Conservation (phyloP, 306 rosid species). For the Medicago ruthenica region DNA sequence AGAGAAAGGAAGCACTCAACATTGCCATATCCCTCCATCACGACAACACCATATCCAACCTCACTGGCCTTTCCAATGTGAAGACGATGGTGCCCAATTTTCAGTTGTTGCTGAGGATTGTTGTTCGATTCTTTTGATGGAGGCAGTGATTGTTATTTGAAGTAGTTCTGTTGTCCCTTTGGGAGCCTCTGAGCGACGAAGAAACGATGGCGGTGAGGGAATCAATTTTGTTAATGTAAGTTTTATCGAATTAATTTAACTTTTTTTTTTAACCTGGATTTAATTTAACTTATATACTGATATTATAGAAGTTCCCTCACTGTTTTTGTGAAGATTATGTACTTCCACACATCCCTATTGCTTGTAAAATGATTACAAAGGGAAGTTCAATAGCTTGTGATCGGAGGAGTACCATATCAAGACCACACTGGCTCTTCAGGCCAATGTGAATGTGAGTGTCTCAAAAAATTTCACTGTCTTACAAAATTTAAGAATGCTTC, state of each 20-base stretch:
- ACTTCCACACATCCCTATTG: not conserved
- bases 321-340: conserved; percentile 1
- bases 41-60: not conserved
- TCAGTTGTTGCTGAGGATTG: not conserved
- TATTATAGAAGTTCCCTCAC: not conserved
- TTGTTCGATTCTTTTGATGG: not conserved
- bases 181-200: not conserved
- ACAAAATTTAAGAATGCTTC: not conserved
- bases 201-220: not conserved
- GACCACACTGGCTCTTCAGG: not conserved
- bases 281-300: not conserved
- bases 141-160: not conserved
- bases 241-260: not conserved
- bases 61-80: not conserved
- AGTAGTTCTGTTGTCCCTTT: conserved; percentile 3
- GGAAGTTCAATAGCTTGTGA: not conserved
- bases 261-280: too few species aligned
- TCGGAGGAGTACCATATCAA: not conserved
- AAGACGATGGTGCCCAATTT: not conserved
- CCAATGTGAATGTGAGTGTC: not conserved
- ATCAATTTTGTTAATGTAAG: not conserved
- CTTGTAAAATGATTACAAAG: not conserved
- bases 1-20: not conserved
- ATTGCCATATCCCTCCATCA: not conserved
- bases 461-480: not conserved